These are phyloP conservation scores for Cladosporium sp. DNA, from an alignment of 2,329 filamentous ascomycete species.

Conservation along the genomic window DNA sequence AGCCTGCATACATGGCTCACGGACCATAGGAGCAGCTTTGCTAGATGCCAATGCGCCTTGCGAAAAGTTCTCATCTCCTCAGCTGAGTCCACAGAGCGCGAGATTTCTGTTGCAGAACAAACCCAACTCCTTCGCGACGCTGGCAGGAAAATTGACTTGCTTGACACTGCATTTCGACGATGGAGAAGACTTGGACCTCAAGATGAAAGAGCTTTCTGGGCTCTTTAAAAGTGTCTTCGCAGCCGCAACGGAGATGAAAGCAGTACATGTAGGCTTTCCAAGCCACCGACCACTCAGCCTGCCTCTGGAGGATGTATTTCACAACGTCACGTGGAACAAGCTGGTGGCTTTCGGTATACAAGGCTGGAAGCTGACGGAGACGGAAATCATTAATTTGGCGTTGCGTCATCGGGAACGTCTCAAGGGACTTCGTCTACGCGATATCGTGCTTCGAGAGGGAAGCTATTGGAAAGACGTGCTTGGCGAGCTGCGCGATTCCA, in stretches of 20 bases:
- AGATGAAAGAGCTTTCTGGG: constrained; percentile 59
- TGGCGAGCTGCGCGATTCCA: constrained; percentile 56
- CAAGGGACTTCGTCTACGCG: constrained; percentile 60
- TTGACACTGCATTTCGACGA: constrained; percentile 67
- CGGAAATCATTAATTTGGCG: constrained; percentile 62
- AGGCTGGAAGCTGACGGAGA: constrained; percentile 61
- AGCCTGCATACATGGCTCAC: constrained; percentile 64
- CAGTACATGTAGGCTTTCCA: constrained; percentile 66
- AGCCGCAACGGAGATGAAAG: constrained; percentile 61
- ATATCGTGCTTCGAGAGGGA: constrained; percentile 62
- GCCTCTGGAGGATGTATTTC: constrained; percentile 63
- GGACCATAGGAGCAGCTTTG: constrained; percentile 60
- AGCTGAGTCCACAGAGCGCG: constrained; percentile 63
- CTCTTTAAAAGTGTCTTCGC: constrained; percentile 62
- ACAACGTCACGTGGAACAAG: constrained; percentile 62
- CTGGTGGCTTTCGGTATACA: constrained; percentile 66
- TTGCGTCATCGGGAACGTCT: constrained; percentile 59
- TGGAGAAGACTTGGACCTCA: constrained; percentile 56
- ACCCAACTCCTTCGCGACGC: constrained; percentile 50
- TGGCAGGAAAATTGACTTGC: constrained; percentile 61
- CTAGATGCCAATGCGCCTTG: constrained; percentile 57
- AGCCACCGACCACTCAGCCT: constrained; percentile 59
- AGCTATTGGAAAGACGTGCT: constrained; percentile 65
- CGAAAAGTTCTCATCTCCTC: constrained; percentile 63
- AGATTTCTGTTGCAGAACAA: constrained; percentile 53